Evolutionary conservation across 2,329 filamentous ascomycete genomes (phyloP), one percentile per base, ranked within the genome.

Genomic region (Curvularia sp.): DNA sequence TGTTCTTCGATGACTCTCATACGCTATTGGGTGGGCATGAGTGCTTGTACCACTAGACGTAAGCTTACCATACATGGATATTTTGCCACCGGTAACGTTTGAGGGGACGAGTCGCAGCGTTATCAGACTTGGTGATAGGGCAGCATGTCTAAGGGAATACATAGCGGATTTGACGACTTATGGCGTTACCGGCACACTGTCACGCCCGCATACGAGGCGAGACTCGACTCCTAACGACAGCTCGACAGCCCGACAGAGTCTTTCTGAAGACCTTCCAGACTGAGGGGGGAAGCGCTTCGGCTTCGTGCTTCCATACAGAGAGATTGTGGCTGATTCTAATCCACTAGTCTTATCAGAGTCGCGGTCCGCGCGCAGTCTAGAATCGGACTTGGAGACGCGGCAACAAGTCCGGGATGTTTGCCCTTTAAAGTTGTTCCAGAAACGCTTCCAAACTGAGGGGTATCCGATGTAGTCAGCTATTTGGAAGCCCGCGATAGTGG

Each of bases 391-490:
- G 23, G 13, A 32, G 36, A 15, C 19, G 36, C 49, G 49, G 49
- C 43, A 10, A 36, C 23, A 30, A 18, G 15, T 9, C 54, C 25
- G 28, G 23, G 23, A 36, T 36, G 18, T 41, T 36, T 30, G 12
- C 36, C 38, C 12, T 28, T 42, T 41, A 54, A 42, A 45, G 41
- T 34, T 18, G 27, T 67, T 67, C 64, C 48, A 62, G 64, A 67
- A 67, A 48, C 19, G 41, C 62, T 50, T 59, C 47, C 46, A 32
- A 56, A 34, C 28, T 48, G 45, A 32, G 43, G 25, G 25, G 13
- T n/a, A 30, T n/a, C 42, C 55, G 55, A 51, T 23, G 47, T 18
- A 34, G 13, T 53, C 53, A 46, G 43, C 50, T 51, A n/a, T 49
- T 58, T 52, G 43, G 55, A 23, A 47, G 49, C 49, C 49, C 25